Evolutionary conservation across 148 eudicot species (phyloP).

Genomic region (Rhododendron molle): DNA sequence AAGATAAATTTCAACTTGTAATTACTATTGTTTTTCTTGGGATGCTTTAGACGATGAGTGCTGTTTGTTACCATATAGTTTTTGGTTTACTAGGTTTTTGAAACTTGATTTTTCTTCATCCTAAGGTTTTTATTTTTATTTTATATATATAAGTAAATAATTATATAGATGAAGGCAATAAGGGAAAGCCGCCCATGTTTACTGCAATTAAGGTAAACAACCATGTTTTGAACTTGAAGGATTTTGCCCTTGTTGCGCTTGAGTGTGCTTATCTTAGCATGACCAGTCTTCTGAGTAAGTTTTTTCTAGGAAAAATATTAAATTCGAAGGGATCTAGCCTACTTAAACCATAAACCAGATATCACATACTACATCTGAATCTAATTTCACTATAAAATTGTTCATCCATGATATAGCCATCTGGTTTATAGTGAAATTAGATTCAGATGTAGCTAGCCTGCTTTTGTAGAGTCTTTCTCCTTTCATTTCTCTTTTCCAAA

Average conservation of each 20-base stretch:
- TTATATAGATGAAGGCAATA: no score
- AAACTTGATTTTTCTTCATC: background rate
- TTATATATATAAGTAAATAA: no score
- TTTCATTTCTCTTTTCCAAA: background rate
- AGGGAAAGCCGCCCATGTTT: no score
- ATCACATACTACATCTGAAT: no score
- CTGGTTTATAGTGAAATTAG: background rate
- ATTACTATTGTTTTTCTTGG: background rate
- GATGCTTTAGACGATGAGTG: background rate
- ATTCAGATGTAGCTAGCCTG: background rate
- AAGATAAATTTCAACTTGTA: background rate
- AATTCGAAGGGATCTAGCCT: no score
- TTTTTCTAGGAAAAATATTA: background rate
- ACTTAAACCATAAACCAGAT: no score
- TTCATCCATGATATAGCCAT: background rate
- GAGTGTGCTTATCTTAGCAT: background rate
- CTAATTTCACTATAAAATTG: no score
- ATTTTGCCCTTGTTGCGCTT: background rate
- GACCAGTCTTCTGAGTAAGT: background rate
- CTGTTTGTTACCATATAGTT: background rate
- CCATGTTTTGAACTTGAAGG: background rate
- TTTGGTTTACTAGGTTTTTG: background rate
- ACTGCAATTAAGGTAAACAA: background rate
- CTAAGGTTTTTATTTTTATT: background rate
- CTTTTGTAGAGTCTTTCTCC: background rate